A percentile compares a stretch with the other conserved stretches of the same genome.
phyloP scores from a whole-genome alignment of 2,329 filamentous ascomycete species.

The Colletotrichum scovillei region DNA sequence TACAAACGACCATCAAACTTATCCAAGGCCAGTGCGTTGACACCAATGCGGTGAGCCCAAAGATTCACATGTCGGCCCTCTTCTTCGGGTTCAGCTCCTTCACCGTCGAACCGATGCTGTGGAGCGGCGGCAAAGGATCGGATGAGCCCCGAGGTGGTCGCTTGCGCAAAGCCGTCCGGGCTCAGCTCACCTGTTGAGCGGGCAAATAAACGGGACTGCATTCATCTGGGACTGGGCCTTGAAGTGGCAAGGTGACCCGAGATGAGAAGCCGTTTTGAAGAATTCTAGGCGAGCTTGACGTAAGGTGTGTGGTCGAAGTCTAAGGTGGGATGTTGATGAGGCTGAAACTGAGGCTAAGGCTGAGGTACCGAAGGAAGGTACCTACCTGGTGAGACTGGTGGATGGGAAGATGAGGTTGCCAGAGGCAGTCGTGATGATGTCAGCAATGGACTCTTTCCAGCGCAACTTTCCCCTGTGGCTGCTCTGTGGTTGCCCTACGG shows the following conservation, averaged over 20 bases:
- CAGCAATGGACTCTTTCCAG: background rate
- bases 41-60: slow-evolving; percentile 81
- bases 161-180: slow-evolving; percentile 72
- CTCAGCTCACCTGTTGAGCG: slow-evolving; percentile 77
- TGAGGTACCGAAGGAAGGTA: no score
- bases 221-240: slow-evolving; percentile 49
- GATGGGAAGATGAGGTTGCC: background rate
- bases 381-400: no score
- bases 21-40: slow-evolving; percentile 84
- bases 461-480: background rate
- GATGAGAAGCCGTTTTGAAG: background rate
- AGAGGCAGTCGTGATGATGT: slow-evolving; percentile 7
- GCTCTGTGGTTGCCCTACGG: background rate
- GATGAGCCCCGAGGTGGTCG: slow-evolving; percentile 74
- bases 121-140: slow-evolving; percentile 76
- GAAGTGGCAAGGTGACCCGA: background rate
- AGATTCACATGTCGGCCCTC: slow-evolving; percentile 40
- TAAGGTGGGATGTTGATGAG: background rate
- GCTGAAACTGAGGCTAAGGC: background rate
- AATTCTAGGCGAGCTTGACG: background rate
- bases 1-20: slow-evolving; percentile 83
- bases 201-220: slow-evolving; percentile 82
- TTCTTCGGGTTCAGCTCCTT: slow-evolving; percentile 22
- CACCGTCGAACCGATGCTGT: slow-evolving; percentile 77
- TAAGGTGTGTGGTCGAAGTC: background rate